Evolutionary conservation across 2,329 filamentous ascomycete species (phyloP), one percentile per base, ranked within the genome.

Genomic region (Talaromyces sp.): DNA sequence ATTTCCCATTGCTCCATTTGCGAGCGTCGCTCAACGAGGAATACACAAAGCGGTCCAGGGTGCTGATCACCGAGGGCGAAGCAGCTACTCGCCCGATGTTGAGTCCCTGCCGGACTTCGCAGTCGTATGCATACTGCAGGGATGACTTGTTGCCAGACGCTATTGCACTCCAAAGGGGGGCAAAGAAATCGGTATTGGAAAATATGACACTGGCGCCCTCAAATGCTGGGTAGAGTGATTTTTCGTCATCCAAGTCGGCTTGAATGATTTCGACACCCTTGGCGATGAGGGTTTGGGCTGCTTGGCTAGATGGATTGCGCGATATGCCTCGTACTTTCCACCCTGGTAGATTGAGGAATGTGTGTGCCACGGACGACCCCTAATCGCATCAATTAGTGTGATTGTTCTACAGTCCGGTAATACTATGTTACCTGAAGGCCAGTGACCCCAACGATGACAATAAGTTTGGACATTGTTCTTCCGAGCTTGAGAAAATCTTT

Each of bases 11-110:
- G 62, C 80, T 84, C 67, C 78, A 81, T 62, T 78, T 79, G 5
- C 68, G 70, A 0, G 82, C 82, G 64, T 83, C 75, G 67, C 81
- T 82, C 66, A 85, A 68, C 0, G 82, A 83, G 19, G 82, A 84
- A 2, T 77, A 81, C 3, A 84, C 70, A 65, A 84, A 82, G 0
- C 82, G 70, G 27, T 81, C 80, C 2, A 84, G 75, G 0, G 73
- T 73, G 24, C 24, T 24, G 6, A 63, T 24, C 19, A 9, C 73
- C 19, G 31, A 10, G 9, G 59, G 59, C 19, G 41, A 22, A 0
- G 81, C 81, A 0, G 83, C 84, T 0, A 83, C 84, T 66, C 85
- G 82, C 3, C 78, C 82, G 45, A 87, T 82, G 64, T 85, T 86
- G 67, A 77, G 80, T 1, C 83, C 83, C 19, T 61, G 59, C 59